Evolutionary conservation across 768 basidiomycete genomes (phyloP), one percentile per base, ranked within the genome.

Genomic region (Fomitopsis pulvina): DNA sequence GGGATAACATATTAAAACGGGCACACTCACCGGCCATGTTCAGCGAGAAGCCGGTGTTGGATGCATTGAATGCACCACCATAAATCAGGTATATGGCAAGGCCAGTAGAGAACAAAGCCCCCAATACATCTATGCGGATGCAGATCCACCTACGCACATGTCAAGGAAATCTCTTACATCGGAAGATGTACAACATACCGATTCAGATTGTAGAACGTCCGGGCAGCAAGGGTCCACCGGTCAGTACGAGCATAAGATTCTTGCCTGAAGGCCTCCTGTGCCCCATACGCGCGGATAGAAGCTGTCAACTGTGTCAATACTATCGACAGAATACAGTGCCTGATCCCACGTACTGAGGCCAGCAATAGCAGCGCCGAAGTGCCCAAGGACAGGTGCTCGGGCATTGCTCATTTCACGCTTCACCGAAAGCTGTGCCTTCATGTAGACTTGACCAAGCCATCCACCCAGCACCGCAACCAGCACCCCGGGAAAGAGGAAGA

Each of bases 21-120:
- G 16, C 5, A 22, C 11, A 3, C 7, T 14, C 26, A 73, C 71
- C 66, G 30, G 74, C 74, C 71, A 73, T 70, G 46, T 65, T 70
- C 48, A 71, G 52, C 20, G 69, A 67, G 60, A 71, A 67, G 3
- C 70, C 76, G 16, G 64, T 66, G 22, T 68, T 67, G 4, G 71
- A 68, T 1, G 72, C 63, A 20, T 71, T 68, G 64, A 73, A 72
- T n/a, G 59, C 44, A 20, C 58, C 58, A 24, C 64, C 64, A 52
- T 81, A 81, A 4, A 80, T 67, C 10, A 83, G 65, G 60, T 78
- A 79, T n/a, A 73, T 70, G 2, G 78, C 80, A n/a, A 83, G 67
- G 9, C 59, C 61, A 3, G 78, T 61, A 2, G 78, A 63, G 58
- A 81, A 82, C 26, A 74, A 25, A 9, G 70, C 76, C 3, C 78